Evolutionary conservation across 768 basidiomycete genomes (phyloP).

Genomic region (Coprinopsis sp.): DNA sequence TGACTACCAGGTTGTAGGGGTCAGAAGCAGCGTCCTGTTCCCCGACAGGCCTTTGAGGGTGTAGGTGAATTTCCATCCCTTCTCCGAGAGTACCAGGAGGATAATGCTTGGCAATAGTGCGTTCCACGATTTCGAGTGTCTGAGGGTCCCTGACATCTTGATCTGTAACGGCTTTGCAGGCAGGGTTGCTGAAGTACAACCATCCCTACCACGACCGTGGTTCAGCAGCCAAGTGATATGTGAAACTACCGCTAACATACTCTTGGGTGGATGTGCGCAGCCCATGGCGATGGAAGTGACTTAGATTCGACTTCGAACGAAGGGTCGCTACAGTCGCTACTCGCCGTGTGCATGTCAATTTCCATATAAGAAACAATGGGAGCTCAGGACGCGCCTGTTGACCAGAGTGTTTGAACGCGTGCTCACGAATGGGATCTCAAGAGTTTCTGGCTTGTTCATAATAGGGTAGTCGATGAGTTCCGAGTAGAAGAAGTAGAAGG

Average conservation of each 20-base stretch:
- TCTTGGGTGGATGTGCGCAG: slow-evolving; percentile 36
- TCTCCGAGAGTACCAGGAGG: slow-evolving; percentile 28
- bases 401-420: too few species aligned
- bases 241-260: slow-evolving; percentile 15
- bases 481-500: too few species aligned
- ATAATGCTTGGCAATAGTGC: slow-evolving; percentile 24
- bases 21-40: slow-evolving; percentile 13
- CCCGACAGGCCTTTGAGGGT: slow-evolving; percentile 20
- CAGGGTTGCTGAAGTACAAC: slow-evolving; percentile 44
- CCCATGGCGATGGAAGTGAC: slow-evolving; percentile 28
- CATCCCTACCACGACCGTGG: slow-evolving; percentile 33
- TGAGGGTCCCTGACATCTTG: slow-evolving; percentile 44
- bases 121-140: slow-evolving; percentile 24
- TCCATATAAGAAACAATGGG: too few species aligned
- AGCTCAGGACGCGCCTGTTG: too few species aligned
- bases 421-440: too few species aligned
- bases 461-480: too few species aligned
- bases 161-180: slow-evolving; percentile 39
- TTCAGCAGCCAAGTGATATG: neutral
- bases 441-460: too few species aligned
- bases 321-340: neutral
- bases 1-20: slow-evolving; percentile 36
- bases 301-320: too few species aligned
- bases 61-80: slow-evolving; percentile 41
- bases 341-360: too few species aligned